These are phyloP conservation scores for Dimargaris cristalligena DNA, from an alignment of 192 early-diverging fungal species.

Conservation along the genomic window DNA sequence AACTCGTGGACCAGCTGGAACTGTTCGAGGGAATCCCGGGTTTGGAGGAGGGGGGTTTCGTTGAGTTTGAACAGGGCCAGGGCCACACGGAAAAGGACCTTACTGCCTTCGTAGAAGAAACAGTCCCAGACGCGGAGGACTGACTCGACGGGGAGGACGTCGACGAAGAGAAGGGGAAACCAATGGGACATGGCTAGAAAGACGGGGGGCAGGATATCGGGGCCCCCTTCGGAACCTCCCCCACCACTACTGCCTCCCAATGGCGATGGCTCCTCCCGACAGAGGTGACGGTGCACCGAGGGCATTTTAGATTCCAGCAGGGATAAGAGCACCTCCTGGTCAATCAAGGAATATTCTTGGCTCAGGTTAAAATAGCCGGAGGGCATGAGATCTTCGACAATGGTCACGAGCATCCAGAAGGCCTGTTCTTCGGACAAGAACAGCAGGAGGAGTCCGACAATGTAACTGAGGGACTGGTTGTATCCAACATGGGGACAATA, in stretches of 20 bases:
- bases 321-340: conserved; percentile 9
- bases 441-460: conserved; percentile 55
- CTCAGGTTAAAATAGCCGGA: conserved; percentile 9
- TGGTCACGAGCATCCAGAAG: conserved; percentile 64
- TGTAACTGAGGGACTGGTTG: conserved; percentile 69
- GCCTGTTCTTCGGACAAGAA: conserved; percentile 54
- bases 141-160: conserved; percentile 57
- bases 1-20: conserved; percentile 44
- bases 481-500: conserved; percentile 64
- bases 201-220: conserved; percentile 40
- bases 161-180: conserved; percentile 68
- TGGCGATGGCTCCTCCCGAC: background rate
- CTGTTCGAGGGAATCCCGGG: conserved; percentile 38
- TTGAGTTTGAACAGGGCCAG: conserved; percentile 53
- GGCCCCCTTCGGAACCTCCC: conserved; percentile 29
- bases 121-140: conserved; percentile 68
- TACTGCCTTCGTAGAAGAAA: conserved; percentile 50
- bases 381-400: conserved; percentile 56
- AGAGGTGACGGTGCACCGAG: conserved; percentile 10
- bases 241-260: conserved; percentile 9
- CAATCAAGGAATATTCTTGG: conserved; percentile 9
- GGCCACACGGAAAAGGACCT: conserved; percentile 55
- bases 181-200: conserved; percentile 65
- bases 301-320: conserved; percentile 9
- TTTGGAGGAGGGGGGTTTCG: conserved; percentile 37